Percentiles rank a stretch among this genome's conserved stretches.
Evolutionary conservation across 176 grass and related monocot species (phyloP).

Genomic region (Zea luxurians): DNA sequence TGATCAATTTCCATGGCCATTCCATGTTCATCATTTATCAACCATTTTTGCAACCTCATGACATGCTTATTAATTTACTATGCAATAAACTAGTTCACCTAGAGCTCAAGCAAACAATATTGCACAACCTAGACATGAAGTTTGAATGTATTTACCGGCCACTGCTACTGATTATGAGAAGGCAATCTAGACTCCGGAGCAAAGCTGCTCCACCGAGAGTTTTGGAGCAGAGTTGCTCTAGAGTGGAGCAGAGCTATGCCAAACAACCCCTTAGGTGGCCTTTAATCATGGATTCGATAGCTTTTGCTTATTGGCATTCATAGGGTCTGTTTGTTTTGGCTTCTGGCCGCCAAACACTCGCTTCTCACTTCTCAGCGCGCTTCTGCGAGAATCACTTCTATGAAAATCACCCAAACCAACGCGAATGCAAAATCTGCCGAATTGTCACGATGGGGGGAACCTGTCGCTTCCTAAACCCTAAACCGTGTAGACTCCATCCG

Average conservation of each 20-base stretch:
- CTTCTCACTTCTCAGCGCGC: too few relatives aligned
- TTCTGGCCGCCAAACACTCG: too few relatives aligned
- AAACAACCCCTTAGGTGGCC: too few relatives aligned
- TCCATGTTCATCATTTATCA: not conserved
- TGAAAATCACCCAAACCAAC: too few relatives aligned
- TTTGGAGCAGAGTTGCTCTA: not conserved
- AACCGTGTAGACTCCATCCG: too few relatives aligned
- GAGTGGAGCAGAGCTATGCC: not conserved
- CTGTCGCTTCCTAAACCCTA: too few relatives aligned
- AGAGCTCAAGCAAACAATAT: conserved; percentile 16
- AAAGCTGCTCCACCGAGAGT: not conserved
- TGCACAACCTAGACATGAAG: not conserved
- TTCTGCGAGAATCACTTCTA: too few relatives aligned
- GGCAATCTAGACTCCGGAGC: not conserved
- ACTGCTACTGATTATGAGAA: not conserved
- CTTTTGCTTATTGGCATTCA: not conserved
- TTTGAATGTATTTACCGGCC: too few relatives aligned
- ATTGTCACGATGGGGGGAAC: too few relatives aligned
- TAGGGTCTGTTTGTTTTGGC: too few relatives aligned
- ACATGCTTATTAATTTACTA: not conserved
- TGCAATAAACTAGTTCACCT: not conserved
- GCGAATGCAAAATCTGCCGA: too few relatives aligned
- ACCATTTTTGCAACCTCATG: conserved; percentile 25
- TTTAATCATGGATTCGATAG: not conserved
- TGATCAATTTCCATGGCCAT: conserved; percentile 8